These are phyloP conservation scores for Phytophthora crassamura DNA, from an alignment of 352 stramenopile genomes.

Conservation along the genomic window DNA sequence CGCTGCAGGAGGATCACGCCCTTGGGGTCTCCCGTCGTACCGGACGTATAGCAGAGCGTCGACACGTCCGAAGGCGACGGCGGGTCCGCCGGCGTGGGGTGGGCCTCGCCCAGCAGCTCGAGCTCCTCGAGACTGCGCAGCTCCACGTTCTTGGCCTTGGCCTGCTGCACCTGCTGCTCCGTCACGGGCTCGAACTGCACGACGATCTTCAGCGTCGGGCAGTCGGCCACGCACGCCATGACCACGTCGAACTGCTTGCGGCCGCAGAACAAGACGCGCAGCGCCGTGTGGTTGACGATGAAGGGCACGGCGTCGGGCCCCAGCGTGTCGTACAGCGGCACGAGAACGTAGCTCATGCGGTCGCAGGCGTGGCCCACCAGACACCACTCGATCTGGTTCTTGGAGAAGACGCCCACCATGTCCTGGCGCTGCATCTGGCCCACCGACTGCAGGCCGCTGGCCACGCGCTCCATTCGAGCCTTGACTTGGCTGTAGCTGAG, in stretches of 20 bases:
- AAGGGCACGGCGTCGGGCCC: constrained; percentile 53
- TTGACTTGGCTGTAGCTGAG: constrained; percentile 48
- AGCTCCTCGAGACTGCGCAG: constrained; percentile 44
- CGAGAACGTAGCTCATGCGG: constrained; percentile 54
- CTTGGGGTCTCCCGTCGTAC: constrained; percentile 95
- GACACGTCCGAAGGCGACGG: constrained; percentile 74
- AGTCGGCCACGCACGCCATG: constrained; percentile 39
- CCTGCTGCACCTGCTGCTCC: constrained; percentile 32
- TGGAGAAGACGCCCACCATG: constrained; percentile 51
- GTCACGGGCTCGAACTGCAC: constrained; percentile 50
- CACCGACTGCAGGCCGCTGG: constrained; percentile 27
- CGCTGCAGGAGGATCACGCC: constrained; percentile 93
- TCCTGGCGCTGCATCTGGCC: constrained; percentile 39
- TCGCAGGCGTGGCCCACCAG: constrained; percentile 49
- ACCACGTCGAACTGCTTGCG: constrained; percentile 49
- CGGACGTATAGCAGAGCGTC: constrained; percentile 93
- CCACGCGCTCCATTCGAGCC: constrained; percentile 30
- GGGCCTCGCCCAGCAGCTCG: constrained; percentile 27
- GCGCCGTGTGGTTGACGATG: constrained; percentile 65
- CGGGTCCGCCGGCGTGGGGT: constrained; percentile 39
- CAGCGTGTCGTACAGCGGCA: too few species aligned
- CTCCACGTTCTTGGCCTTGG: constrained; percentile 27
- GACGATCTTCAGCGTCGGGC: constrained; percentile 43
- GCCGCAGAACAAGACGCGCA: constrained; percentile 55
- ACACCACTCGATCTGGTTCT: constrained; percentile 62